phyloP scores from a whole-genome alignment of 108 stramenopile species.

The Pseudonitzschia multiseries region DNA sequence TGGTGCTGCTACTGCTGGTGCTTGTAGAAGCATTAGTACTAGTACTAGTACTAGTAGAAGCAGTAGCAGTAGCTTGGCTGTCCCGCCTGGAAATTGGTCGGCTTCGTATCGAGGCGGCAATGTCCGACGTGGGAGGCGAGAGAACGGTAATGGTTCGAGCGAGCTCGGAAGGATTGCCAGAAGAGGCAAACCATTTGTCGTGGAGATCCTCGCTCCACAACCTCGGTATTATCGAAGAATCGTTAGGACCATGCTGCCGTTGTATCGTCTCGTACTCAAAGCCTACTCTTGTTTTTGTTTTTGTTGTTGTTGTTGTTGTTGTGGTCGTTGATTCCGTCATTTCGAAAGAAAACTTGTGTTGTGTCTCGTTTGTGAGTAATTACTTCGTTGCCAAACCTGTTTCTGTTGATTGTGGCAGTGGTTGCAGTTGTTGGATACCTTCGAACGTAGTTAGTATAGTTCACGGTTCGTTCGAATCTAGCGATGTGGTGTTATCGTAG shows the following conservation, averaged over 20 bases:
- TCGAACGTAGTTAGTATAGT: no score
- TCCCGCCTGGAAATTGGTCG: not conserved
- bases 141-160: not conserved
- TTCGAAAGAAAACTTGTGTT: no score
- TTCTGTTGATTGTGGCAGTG: no score
- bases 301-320: no score
- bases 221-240: conserved; percentile 9
- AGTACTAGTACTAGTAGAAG: not conserved
- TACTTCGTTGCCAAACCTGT: no score
- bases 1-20: not conserved
- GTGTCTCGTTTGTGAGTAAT: no score
- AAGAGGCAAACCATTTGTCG: not conserved
- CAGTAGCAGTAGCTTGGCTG: not conserved
- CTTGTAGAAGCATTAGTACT: not conserved
- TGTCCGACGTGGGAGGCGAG: not conserved
- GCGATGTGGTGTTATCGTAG: no score
- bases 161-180: not conserved
- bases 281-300: no score
- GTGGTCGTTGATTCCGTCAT: no score
- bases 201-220: conserved; percentile 9
- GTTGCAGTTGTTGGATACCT: no score
- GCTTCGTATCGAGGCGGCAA: not conserved
- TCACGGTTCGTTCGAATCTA: no score
- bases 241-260: not conserved
- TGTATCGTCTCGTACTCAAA: not conserved